Conservation (phyloP, 139 green algal genomes). For the Chlamydomonas urium region DNA sequence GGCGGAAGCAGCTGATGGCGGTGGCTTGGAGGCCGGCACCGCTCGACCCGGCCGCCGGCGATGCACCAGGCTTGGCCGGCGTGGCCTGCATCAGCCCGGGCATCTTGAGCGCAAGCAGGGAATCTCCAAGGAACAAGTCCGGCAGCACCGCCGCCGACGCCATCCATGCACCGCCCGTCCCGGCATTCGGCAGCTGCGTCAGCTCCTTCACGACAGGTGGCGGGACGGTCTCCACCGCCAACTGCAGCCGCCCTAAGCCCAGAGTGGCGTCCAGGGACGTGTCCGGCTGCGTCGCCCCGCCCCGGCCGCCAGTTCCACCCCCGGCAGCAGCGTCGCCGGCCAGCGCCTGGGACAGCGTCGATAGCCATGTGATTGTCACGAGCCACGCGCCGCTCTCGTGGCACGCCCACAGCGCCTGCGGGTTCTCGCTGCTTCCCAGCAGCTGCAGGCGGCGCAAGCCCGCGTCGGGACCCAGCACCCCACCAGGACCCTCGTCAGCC, state of each 20-base stretch:
- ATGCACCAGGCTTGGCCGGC: too few species aligned
- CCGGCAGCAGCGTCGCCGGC: neutral
- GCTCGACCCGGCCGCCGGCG: too few species aligned
- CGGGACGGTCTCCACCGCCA: neutral
- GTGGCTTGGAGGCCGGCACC: too few species aligned
- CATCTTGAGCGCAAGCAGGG: too few species aligned
- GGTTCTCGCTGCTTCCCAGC: neutral
- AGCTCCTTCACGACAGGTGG: neutral
- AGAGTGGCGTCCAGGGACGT: neutral
- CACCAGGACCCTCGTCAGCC: too few species aligned
- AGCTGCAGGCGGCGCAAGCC: neutral
- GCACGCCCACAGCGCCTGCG: neutral
- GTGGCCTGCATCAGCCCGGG: too few species aligned
- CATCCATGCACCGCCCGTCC: neutral
- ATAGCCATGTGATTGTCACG: conserved; percentile 9
- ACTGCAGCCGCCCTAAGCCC: neutral
- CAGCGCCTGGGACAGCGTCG: neutral
- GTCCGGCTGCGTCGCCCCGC: neutral
- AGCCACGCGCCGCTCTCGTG: conserved; percentile 1
- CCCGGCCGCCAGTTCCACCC: neutral
- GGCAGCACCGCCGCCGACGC: neutral
- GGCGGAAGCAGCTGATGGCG: too few species aligned
- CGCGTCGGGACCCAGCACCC: neutral
- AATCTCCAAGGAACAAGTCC: conserved; percentile 9
- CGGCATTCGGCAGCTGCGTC: neutral